Conservation (phyloP, 192 early-diverging fungal genomes). For the Rhizoclosmatium globosum region DNA sequence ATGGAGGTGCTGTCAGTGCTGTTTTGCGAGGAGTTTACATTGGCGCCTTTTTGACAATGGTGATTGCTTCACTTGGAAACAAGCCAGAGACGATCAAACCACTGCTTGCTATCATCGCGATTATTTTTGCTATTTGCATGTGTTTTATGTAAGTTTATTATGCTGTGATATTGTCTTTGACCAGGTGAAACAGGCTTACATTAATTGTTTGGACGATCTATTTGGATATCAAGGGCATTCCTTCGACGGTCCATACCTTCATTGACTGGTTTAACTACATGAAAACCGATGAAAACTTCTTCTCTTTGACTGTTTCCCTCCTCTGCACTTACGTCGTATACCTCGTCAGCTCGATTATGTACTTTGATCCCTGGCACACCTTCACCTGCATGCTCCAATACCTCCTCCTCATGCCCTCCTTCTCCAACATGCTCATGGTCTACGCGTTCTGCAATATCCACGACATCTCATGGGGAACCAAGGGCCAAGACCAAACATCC, state of each 20-base stretch:
- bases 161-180: background rate
- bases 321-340: conserved; percentile 57
- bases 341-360: conserved; percentile 45
- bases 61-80: conserved; percentile 63
- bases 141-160: conserved; percentile 53
- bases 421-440: conserved; percentile 91
- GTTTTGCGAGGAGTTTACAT: conserved; percentile 47
- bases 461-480: conserved; percentile 70
- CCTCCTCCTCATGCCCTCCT: conserved; percentile 85
- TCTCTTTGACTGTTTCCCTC: conserved; percentile 50
- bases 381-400: conserved; percentile 71
- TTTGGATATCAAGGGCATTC: conserved; percentile 1
- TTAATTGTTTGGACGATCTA: conserved; percentile 48
- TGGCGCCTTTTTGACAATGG: conserved; percentile 50
- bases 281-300: conserved; percentile 43
- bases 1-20: conserved; percentile 50
- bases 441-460: conserved; percentile 75
- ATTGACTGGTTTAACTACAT: conserved; percentile 30
- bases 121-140: conserved; percentile 79
- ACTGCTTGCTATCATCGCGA: conserved; percentile 73
- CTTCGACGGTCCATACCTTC: background rate
- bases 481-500: conserved; percentile 57
- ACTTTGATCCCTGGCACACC: conserved; percentile 60
- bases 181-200: background rate
- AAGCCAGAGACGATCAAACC: conserved; percentile 63